Percentiles rank a stretch among this genome's conserved stretches.
phyloP scores from a whole-genome alignment of 2,329 filamentous ascomycete species.

The Claviceps monticola region DNA sequence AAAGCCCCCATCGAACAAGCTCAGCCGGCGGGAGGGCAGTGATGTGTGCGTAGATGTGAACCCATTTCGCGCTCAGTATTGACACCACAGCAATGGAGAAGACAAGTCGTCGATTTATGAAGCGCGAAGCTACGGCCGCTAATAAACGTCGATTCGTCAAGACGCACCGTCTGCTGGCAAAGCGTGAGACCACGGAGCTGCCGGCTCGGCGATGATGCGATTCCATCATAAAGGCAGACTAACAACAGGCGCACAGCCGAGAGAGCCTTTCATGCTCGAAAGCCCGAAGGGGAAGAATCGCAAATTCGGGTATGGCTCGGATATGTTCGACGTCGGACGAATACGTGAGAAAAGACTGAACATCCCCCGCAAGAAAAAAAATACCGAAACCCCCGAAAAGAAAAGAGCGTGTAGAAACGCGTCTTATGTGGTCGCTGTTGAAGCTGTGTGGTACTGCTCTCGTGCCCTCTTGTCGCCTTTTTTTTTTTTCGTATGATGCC shows the following conservation, averaged over 20 bases:
- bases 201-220: background rate
- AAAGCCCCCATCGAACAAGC: constrained; percentile 18
- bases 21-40: constrained; percentile 16
- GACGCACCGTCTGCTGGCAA: constrained; percentile 1
- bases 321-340: no score
- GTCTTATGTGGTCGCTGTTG: no score
- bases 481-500: no score
- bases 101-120: constrained; percentile 17
- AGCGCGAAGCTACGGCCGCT: constrained; percentile 9
- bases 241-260: background rate
- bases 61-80: constrained; percentile 17
- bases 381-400: no score
- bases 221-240: constrained; percentile 1
- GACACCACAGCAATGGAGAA: constrained; percentile 19
- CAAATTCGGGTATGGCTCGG: no score
- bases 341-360: no score
- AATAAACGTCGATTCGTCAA: constrained; percentile 6
- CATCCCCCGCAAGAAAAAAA: no score
- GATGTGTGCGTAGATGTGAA: constrained; percentile 20
- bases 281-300: background rate
- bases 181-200: constrained; percentile 2
- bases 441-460: no score
- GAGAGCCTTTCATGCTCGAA: constrained; percentile 1
- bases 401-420: no score
- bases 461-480: no score